phyloP scores from a whole-genome alignment of 306 rosid species.

The Acacia melanoxylon region DNA sequence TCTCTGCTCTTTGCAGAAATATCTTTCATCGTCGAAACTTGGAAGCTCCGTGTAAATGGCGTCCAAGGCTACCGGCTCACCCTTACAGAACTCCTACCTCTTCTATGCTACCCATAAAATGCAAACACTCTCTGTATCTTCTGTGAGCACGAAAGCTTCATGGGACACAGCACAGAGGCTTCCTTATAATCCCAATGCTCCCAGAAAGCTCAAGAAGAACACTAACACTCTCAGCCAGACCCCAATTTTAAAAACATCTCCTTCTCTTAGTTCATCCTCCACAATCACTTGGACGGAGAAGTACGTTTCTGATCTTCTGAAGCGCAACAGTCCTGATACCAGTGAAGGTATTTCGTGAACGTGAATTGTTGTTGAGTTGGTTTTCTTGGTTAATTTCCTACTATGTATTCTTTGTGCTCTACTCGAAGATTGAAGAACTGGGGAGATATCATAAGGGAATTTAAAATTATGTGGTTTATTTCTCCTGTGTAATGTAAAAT shows the following conservation, averaged over 20 bases:
- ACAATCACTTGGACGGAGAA: background rate
- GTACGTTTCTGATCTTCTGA: constrained; percentile 56
- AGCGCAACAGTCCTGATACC: constrained; percentile 46
- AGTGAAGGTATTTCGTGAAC: constrained; percentile 30
- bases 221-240: background rate
- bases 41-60: constrained; percentile 2
- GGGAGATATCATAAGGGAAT: background rate
- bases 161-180: constrained; percentile 58
- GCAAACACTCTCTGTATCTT: constrained; percentile 41
- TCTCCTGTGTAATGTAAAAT: background rate
- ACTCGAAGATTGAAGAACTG: background rate
- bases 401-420: background rate
- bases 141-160: constrained; percentile 53
- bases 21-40: background rate
- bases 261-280: constrained; percentile 30
- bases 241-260: constrained; percentile 27
- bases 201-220: constrained; percentile 58
- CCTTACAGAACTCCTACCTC: background rate
- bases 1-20: background rate
- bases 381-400: background rate
- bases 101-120: constrained; percentile 20
- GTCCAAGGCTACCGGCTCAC: background rate
- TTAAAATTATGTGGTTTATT: background rate
- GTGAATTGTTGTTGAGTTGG: background rate
- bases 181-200: constrained; percentile 84